Conservation (phyloP, 2,329 filamentous ascomycete genomes). For the Drechslerella dactyloides region DNA sequence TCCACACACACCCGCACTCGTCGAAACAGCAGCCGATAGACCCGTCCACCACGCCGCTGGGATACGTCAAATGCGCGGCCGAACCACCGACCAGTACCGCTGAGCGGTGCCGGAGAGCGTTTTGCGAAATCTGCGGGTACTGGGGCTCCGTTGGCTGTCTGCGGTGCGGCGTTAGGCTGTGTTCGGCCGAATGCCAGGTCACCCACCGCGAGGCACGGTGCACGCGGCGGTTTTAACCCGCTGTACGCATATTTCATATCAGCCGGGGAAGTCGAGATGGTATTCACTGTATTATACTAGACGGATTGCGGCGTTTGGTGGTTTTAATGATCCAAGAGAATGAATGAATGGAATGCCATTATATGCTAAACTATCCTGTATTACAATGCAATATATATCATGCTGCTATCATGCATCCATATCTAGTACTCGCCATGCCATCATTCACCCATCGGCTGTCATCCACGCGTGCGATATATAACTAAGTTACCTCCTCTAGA, state of each 20-base stretch:
- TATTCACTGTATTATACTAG: too few species aligned
- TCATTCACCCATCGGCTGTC: too few species aligned
- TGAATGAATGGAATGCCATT: too few species aligned
- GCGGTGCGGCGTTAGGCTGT: conserved; percentile 54
- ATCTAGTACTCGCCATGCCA: too few species aligned
- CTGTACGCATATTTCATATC: background rate
- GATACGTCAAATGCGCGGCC: conserved; percentile 51
- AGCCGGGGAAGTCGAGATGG: too few species aligned
- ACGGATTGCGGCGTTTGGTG: too few species aligned
- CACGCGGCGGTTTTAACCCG: conserved; percentile 31
- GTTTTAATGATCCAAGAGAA: too few species aligned
- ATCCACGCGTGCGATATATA: too few species aligned
- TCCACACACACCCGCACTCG: conserved; percentile 52
- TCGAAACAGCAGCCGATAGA: conserved; percentile 31
- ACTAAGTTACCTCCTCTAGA: too few species aligned
- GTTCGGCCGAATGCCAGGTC: conserved; percentile 53
- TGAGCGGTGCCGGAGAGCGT: conserved; percentile 48
- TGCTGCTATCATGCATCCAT: background rate
- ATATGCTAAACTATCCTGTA: too few species aligned
- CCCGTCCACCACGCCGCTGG: conserved; percentile 43
- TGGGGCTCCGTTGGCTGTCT: conserved; percentile 54
- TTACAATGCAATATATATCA: too few species aligned
- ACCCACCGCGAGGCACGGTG: conserved; percentile 54
- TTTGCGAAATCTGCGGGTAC: conserved; percentile 55
- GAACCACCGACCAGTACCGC: conserved; percentile 39